A percentile compares a stretch with the other conserved stretches of the same genome.
These are phyloP conservation scores for Yarrowia phangngaensis DNA, from an alignment of 805 yeast genomes.

Conservation along the genomic window DNA sequence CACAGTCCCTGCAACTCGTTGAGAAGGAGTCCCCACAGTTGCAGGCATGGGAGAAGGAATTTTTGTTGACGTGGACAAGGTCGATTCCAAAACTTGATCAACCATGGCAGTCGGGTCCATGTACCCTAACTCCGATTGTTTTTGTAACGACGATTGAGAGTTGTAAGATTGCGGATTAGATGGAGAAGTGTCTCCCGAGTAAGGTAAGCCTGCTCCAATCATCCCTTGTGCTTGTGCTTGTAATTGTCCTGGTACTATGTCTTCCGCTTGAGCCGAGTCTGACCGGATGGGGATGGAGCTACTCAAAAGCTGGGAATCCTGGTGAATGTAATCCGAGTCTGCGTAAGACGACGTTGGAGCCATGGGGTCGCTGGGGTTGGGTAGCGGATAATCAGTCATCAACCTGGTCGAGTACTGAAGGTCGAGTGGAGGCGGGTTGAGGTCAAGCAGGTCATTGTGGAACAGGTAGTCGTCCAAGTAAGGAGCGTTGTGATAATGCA, in stretches of 20 bases:
- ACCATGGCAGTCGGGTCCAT: conserved; percentile 23
- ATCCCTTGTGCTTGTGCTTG: too few relatives aligned
- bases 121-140: not conserved
- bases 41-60: not conserved
- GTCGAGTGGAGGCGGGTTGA: conserved; percentile 7
- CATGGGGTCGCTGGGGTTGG: not conserved
- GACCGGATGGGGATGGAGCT: conserved; percentile 6
- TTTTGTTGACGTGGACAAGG: not conserved
- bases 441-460: conserved; percentile 19
- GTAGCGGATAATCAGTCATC: not conserved
- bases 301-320: conserved; percentile 12
- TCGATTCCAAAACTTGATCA: conserved; percentile 6
- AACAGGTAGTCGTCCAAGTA: conserved; percentile 5
- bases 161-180: too few relatives aligned
- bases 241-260: too few relatives aligned
- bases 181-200: too few relatives aligned
- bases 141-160: conserved; percentile 1
- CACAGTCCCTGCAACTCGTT: not conserved
- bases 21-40: not conserved
- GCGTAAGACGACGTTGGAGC: too few relatives aligned
- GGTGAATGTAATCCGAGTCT: conserved; percentile 6
- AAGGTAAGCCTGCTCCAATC: too few relatives aligned
- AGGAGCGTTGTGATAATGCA: too few relatives aligned
- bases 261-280: conserved; percentile 12
- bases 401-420: conserved; percentile 12